Conservation (phyloP, 495 filamentous ascomycete species). For the Viridothelium virens region DNA sequence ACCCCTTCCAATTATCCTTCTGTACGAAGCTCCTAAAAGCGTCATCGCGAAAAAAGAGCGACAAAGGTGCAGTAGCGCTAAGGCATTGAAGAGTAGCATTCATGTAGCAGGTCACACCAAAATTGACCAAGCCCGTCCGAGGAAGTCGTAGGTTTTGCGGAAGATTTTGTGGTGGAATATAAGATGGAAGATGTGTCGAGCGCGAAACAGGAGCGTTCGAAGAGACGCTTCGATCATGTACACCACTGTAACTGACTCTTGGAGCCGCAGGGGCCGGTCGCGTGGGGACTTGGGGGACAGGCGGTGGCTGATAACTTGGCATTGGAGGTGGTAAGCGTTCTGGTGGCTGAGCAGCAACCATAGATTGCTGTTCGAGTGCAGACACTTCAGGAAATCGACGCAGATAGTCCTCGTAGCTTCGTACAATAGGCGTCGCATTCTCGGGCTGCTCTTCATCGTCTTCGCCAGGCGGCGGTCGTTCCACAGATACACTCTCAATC, state of each 20-base stretch:
- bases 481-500: constrained; percentile 45
- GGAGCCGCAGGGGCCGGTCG: constrained; percentile 81
- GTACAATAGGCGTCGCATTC: constrained; percentile 42
- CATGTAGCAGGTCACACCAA: constrained; percentile 81
- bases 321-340: constrained; percentile 22
- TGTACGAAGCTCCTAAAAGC: constrained; percentile 38
- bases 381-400: constrained; percentile 73
- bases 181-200: constrained; percentile 38
- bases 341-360: constrained; percentile 41
- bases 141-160: constrained; percentile 38
- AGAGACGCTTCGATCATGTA: constrained; percentile 58
- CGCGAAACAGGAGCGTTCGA: constrained; percentile 43
- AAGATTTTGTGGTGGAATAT: constrained; percentile 43
- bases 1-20: constrained; percentile 55
- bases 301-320: constrained; percentile 17
- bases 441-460: constrained; percentile 28
- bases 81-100: constrained; percentile 81
- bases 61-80: constrained; percentile 64
- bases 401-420: constrained; percentile 66
- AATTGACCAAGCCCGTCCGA: constrained; percentile 69
- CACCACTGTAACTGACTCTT: constrained; percentile 79
- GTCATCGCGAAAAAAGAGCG: constrained; percentile 59
- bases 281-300: constrained; percentile 39
- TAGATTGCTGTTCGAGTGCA: constrained; percentile 61
- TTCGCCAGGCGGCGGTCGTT: constrained; percentile 37